A percentile compares a stretch with the other conserved stretches of the same genome.
Conservation (phyloP, 805 yeast species). For the Candida nonsorbophila region DNA sequence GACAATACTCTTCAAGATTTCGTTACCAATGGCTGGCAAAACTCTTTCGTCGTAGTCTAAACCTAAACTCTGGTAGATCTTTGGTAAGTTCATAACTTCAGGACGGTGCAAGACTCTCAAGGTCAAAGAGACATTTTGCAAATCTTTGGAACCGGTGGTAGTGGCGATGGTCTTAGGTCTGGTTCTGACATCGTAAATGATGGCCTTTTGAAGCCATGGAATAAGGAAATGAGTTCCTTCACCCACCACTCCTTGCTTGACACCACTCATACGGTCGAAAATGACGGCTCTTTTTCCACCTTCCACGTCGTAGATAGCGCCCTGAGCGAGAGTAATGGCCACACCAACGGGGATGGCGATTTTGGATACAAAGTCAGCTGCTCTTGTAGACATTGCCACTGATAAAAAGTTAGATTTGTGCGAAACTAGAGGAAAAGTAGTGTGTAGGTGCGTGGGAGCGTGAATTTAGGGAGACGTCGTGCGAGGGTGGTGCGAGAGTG, state of each 20-base stretch:
- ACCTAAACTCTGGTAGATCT: conserved; percentile 86
- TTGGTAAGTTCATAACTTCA: conserved; percentile 75
- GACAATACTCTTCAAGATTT: conserved; percentile 81
- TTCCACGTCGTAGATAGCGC: conserved; percentile 87
- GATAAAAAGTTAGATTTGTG: not conserved
- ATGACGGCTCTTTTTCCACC: conserved; percentile 96
- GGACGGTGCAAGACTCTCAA: conserved; percentile 93
- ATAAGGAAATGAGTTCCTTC: conserved; percentile 95
- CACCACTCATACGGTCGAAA: conserved; percentile 88
- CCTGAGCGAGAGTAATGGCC: conserved; percentile 66
- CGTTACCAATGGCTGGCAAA: conserved; percentile 88
- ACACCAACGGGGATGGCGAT: conserved; percentile 71
- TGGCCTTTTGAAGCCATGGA: conserved; percentile 94
- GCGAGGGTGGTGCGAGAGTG: not conserved
- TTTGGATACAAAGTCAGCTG: conserved; percentile 31
- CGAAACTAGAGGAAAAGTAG: not conserved
- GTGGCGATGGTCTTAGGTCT: conserved; percentile 90
- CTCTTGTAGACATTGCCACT: conserved; percentile 26
- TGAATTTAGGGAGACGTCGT: not conserved
- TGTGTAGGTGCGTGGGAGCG: no score
- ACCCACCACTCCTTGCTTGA: conserved; percentile 80
- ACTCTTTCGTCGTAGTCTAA: conserved; percentile 93
- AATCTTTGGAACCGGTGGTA: conserved; percentile 94
- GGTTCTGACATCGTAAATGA: conserved; percentile 90
- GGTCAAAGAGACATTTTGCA: conserved; percentile 92